Base-by-base conservation (phyloP, 805 yeast genomes). In the Phaffomyces thermotolerans region DNA sequence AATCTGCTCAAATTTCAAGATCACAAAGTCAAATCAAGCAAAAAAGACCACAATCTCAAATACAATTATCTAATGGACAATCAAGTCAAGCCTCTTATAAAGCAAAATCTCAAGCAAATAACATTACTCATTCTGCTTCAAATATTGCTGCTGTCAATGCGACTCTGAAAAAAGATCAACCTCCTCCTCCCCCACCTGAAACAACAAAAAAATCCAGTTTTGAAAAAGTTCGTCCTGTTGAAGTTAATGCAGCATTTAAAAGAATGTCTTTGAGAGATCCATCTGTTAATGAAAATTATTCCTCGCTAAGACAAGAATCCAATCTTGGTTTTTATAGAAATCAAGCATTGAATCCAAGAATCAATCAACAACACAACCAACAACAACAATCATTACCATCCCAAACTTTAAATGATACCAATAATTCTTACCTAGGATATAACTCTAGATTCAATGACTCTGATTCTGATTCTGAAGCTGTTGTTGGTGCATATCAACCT, bases 371-470 rank as follows among this genome's bases (percentile, higher is more conserved):
- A 9, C 45, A 48, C 24, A 50, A 42, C 20, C 54, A 31, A 15
- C 18, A 8, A 17, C 46, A 39, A 8, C 39, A 35, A 23, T 37
- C 39, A 18, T 37, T 34, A 24, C 36, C 43, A 18, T 34, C 45
- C 2, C 25, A 29, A 10, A 12, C 37, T 14, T 7, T 18, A 6
- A 32, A n/a, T 15, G 20, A 9, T 6, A 13, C 24, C 22, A 20
- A 20, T 20, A 20, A 20, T 10, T 20, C 40, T 4, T 13, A 33
- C 4, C 45, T 40, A 18, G 62, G 60, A 1, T 74, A 69, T 60
- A 72, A 64, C 44, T 79, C 87, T 1, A 68, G 86, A 52, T 73
- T 79, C 48, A 68, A 67, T 6, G 88, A 81, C 55, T 78, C 84
- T 3, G 85, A 80, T 53, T 79, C 81, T 13, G 86, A 80, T 37